Evolutionary conservation across 2,329 filamentous ascomycete species (phyloP).

Genomic region (Aspergillus aculeatus): DNA sequence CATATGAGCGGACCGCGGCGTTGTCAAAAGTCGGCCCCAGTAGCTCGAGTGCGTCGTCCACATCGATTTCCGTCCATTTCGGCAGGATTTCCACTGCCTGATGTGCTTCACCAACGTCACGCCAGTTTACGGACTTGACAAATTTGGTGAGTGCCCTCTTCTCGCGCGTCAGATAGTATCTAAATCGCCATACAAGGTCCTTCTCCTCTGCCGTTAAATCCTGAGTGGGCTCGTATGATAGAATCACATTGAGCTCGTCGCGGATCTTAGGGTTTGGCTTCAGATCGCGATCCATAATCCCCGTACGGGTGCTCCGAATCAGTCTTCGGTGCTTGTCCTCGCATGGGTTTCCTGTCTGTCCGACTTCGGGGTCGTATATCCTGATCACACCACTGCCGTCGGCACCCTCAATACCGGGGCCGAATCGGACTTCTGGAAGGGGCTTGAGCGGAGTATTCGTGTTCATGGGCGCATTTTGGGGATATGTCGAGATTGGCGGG

Average conservation of each 20-base stretch:
- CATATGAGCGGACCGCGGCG: conserved; percentile 82
- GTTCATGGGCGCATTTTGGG: conserved; percentile 62
- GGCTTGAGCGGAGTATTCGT: conserved; percentile 72
- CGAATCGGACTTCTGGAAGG: conserved; percentile 83
- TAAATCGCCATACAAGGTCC: conserved; percentile 95
- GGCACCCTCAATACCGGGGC: conserved; percentile 78
- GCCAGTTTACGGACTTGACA: conserved; percentile 96
- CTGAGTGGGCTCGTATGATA: conserved; percentile 90
- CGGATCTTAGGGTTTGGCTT: conserved; percentile 95
- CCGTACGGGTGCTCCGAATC: conserved; percentile 87
- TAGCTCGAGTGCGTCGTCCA: conserved; percentile 92
- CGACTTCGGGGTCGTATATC: conserved; percentile 92
- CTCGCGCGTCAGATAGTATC: conserved; percentile 88
- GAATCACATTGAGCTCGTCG: conserved; percentile 86
- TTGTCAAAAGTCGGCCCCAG: conserved; percentile 92
- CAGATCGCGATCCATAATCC: conserved; percentile 89
- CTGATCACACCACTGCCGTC: conserved; percentile 63
- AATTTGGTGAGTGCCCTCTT: conserved; percentile 94
- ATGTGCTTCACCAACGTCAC: conserved; percentile 76
- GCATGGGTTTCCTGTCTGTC: conserved; percentile 84
- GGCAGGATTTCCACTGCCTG: conserved; percentile 87
- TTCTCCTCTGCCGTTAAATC: conserved; percentile 86
- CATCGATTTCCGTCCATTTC: conserved; percentile 94
- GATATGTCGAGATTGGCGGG: conserved; percentile 74
- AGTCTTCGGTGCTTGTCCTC: conserved; percentile 92